Percentiles rank a stretch among this genome's conserved stretches.
Evolutionary conservation across 306 rosid genomes (phyloP).

Genomic region (Gastrolobium villosum): DNA sequence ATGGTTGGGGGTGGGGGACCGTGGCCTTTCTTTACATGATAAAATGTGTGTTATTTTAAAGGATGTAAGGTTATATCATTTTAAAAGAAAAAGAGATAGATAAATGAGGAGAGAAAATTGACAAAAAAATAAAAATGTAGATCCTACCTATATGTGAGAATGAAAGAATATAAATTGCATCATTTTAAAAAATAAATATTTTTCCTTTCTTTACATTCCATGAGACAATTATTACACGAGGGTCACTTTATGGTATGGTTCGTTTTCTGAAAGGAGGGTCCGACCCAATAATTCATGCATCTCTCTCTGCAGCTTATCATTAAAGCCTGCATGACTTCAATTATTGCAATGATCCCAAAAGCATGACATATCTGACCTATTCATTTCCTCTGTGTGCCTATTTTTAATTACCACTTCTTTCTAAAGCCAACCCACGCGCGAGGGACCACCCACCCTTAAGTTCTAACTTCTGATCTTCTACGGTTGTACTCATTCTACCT

Average conservation of each 20-base stretch:
- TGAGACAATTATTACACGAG: slow-evolving; percentile 13
- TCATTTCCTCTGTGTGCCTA: slow-evolving; percentile 63
- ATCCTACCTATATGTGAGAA: no score
- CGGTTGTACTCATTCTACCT: not conserved
- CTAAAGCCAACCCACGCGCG: slow-evolving; percentile 69
- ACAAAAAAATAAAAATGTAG: no score
- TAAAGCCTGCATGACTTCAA: slow-evolving; percentile 98
- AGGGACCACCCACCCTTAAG: slow-evolving; percentile 51
- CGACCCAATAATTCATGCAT: slow-evolving; percentile 68
- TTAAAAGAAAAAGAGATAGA: no score
- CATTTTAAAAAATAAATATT: no score
- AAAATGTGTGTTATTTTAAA: no score
- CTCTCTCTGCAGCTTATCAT: slow-evolving; percentile 71
- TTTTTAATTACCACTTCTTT: slow-evolving; percentile 58
- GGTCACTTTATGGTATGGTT: slow-evolving; percentile 46
- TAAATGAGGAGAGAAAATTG: no score
- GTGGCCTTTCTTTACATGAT: slow-evolving; percentile 35
- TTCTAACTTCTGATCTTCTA: not conserved
- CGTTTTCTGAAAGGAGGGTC: slow-evolving; percentile 51
- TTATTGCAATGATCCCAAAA: slow-evolving; percentile 99
- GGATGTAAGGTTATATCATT: no score
- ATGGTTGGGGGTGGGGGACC: not conserved
- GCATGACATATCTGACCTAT: slow-evolving; percentile 92
- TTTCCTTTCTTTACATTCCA: no score
- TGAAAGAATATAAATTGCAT: no score